Percentiles rank a stretch among this genome's conserved stretches.
phyloP scores from a whole-genome alignment of 495 filamentous ascomycete genomes.

The Hypoxylon crocopeplum region DNA sequence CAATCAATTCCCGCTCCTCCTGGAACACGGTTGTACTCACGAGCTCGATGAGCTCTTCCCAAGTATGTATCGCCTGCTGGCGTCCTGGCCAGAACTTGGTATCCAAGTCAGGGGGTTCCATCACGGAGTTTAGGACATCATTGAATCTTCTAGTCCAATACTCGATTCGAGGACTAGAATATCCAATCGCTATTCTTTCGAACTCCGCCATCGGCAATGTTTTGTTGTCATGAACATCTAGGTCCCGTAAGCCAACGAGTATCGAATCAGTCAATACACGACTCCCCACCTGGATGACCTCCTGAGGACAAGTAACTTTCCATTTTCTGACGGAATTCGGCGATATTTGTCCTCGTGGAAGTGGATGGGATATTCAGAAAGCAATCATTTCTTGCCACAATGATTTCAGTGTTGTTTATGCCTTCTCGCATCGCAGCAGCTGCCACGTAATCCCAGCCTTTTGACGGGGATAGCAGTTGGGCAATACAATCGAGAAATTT shows the following conservation, averaged over 20 bases:
- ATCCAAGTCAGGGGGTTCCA: neutral
- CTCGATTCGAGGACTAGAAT: neutral
- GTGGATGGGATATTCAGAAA: neutral
- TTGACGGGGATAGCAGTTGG: constrained; percentile 20
- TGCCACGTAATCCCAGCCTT: constrained; percentile 24
- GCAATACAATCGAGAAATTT: constrained; percentile 28
- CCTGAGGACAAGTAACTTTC: neutral
- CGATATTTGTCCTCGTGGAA: neutral
- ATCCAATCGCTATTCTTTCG: neutral
- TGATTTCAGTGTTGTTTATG: constrained; percentile 3
- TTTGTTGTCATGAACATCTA: neutral
- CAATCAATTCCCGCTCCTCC: neutral
- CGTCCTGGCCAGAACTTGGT: neutral
- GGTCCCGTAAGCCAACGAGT: no score
- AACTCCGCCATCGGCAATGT: neutral
- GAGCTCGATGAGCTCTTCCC: neutral
- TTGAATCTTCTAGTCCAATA: neutral
- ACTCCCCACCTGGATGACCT: neutral
- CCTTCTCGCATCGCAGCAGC: constrained; percentile 12
- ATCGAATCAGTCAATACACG: no score
- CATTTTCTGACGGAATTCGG: neutral
- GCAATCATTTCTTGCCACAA: constrained; percentile 17
- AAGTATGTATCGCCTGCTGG: neutral
- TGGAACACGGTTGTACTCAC: neutral
- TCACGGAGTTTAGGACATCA: neutral